Evolutionary conservation across 176 grass and related monocot species (phyloP).

Genomic region (Ensete ventricosum): DNA sequence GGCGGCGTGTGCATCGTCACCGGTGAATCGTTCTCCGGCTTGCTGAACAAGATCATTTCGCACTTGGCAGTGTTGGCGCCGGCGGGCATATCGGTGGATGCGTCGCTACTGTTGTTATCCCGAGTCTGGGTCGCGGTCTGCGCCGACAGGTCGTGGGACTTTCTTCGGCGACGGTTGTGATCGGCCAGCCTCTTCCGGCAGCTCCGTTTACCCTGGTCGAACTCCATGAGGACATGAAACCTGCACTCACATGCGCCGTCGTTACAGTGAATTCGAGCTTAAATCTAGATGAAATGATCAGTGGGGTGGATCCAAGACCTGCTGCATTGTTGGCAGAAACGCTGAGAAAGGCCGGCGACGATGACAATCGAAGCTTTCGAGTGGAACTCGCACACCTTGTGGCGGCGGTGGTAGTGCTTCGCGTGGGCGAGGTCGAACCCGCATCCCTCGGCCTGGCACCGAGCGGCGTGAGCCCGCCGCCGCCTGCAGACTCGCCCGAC

Average conservation of each 20-base stretch:
- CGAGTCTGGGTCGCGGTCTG: background rate
- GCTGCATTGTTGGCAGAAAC: slow-evolving; percentile 22
- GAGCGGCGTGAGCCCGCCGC: background rate
- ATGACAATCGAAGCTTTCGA: slow-evolving; percentile 11
- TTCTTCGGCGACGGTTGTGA: slow-evolving; percentile 4
- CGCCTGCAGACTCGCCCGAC: background rate
- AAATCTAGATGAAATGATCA: background rate
- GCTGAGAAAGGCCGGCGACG: slow-evolving; percentile 13
- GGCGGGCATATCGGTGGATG: background rate
- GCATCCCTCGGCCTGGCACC: slow-evolving; percentile 18
- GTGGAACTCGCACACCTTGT: slow-evolving; percentile 23
- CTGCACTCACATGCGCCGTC: background rate
- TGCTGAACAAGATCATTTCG: background rate
- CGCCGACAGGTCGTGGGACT: background rate
- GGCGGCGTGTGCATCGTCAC: background rate
- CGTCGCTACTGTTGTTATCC: background rate
- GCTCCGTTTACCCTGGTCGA: slow-evolving; percentile 6
- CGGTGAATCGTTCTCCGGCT: background rate
- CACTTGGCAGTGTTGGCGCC: background rate
- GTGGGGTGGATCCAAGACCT: background rate
- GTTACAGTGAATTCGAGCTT: background rate
- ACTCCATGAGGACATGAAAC: slow-evolving; percentile 1
- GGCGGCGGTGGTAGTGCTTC: slow-evolving; percentile 22
- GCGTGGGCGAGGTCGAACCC: slow-evolving; percentile 12
- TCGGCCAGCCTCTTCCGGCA: slow-evolving; percentile 5